Evolutionary conservation across 768 basidiomycete species (phyloP).

Genomic region (Boletus speciosus): DNA sequence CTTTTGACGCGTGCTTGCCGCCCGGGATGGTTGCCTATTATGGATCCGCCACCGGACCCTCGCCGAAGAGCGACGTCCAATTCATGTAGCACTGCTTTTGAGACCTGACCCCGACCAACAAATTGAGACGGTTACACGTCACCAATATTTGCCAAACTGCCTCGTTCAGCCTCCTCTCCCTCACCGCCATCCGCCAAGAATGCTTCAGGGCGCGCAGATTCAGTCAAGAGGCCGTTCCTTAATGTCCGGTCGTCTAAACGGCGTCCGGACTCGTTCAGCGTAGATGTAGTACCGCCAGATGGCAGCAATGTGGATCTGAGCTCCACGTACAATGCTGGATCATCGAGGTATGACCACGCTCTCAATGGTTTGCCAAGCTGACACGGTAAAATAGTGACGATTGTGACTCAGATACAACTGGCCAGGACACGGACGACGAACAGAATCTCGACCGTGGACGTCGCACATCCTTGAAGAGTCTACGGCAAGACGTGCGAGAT

Average conservation of each 20-base stretch:
- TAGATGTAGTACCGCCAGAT: constrained; percentile 19
- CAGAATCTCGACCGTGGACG: constrained; percentile 43
- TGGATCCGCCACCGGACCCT: not conserved
- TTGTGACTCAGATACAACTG: constrained; percentile 49
- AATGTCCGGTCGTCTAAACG: constrained; percentile 28
- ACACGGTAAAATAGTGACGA: constrained; percentile 41
- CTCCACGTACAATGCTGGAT: constrained; percentile 84
- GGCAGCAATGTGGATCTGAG: constrained; percentile 61
- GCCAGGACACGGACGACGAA: constrained; percentile 58
- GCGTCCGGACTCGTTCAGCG: constrained; percentile 24
- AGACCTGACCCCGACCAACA: constrained; percentile 1
- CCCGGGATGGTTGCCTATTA: constrained; percentile 7
- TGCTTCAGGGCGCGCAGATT: constrained; percentile 49
- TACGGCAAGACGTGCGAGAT: constrained; percentile 25
- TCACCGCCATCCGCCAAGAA: constrained; percentile 63
- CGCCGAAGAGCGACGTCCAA: not conserved
- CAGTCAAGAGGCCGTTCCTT: constrained; percentile 36
- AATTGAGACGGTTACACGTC: not conserved
- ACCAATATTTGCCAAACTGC: constrained; percentile 51
- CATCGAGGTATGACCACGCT: constrained; percentile 58
- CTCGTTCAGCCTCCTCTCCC: constrained; percentile 75
- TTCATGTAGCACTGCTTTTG: constrained; percentile 6
- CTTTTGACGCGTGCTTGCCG: constrained; percentile 1
- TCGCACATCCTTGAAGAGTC: constrained; percentile 31
- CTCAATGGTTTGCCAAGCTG: constrained; percentile 1